Percentiles rank a stretch among this genome's conserved stretches.
phyloP scores from a whole-genome alignment of 108 stramenopile genomes.

The Fragilaria crotonensis region DNA sequence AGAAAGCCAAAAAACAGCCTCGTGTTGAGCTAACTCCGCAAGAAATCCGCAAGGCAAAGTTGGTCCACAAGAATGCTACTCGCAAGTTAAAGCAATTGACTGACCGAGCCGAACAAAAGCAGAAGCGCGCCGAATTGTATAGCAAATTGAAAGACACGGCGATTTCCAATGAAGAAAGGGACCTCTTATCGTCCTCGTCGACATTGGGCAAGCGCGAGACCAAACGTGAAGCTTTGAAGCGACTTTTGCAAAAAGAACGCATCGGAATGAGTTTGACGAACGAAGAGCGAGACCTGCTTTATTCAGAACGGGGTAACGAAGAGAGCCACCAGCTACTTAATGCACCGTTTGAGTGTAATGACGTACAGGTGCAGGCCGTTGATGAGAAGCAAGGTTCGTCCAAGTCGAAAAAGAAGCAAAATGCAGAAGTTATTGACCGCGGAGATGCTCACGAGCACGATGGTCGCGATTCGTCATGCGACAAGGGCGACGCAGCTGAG shows the following conservation, averaged over 20 bases:
- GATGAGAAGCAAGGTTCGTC: slow-evolving; percentile 1
- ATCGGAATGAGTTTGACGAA: slow-evolving; percentile 52
- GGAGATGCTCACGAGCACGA: slow-evolving; percentile 4
- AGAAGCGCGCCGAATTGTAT: slow-evolving; percentile 53
- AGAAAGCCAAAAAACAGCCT: slow-evolving; percentile 20
- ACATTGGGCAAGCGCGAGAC: slow-evolving; percentile 23
- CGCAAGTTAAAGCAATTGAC: slow-evolving; percentile 69
- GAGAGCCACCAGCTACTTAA: too few relatives aligned
- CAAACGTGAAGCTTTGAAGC: slow-evolving; percentile 64
- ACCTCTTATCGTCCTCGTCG: slow-evolving; percentile 14
- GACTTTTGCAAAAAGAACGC: slow-evolving; percentile 54
- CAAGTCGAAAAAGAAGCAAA: slow-evolving; percentile 12
- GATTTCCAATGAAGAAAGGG: slow-evolving; percentile 20
- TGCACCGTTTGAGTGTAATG: too few relatives aligned
- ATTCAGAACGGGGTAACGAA: slow-evolving; percentile 24
- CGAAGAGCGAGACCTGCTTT: slow-evolving; percentile 67
- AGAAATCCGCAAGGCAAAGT: slow-evolving; percentile 66
- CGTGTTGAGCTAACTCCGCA: slow-evolving; percentile 54
- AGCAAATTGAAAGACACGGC: slow-evolving; percentile 42
- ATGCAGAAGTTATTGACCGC: background rate
- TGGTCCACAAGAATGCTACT: slow-evolving; percentile 52
- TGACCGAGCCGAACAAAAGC: slow-evolving; percentile 52
- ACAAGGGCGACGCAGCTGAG: too few relatives aligned
- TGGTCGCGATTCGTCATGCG: too few relatives aligned
- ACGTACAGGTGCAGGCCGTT: too few relatives aligned